Percentiles rank a stretch among this genome's conserved stretches.
Evolutionary conservation across 768 basidiomycete genomes (phyloP).

Genomic region (Lentinula aciculospora): DNA sequence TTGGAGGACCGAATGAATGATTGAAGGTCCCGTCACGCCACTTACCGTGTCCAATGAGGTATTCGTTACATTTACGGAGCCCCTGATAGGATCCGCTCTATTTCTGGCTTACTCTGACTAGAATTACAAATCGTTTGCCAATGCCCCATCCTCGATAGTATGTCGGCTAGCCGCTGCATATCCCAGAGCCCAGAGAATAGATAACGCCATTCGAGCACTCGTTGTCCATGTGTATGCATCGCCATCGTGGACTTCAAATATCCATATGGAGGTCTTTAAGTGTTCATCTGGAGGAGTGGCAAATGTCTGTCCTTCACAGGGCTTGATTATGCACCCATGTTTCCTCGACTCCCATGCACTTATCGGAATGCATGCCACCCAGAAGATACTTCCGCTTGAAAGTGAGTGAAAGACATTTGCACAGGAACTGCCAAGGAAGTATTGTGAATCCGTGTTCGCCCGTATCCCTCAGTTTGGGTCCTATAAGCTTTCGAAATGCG

Average conservation of each 20-base stretch:
- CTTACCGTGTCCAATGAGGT: background rate
- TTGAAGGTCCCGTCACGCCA: background rate
- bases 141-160: background rate
- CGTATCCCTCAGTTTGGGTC: background rate
- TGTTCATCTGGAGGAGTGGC: background rate
- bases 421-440: background rate
- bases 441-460: background rate
- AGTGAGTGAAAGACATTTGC: background rate
- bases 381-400: background rate
- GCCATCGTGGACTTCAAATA: no score
- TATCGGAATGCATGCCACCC: background rate
- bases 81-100: slow-evolving; percentile 3
- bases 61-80: background rate
- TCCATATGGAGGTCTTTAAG: no score
- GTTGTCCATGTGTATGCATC: background rate
- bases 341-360: background rate
- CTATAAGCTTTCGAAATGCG: background rate
- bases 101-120: background rate
- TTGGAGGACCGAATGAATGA: background rate
- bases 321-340: background rate
- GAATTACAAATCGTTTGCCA: background rate
- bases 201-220: background rate
- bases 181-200: background rate
- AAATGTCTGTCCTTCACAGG: background rate
- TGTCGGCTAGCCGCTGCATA: background rate